phyloP scores from a whole-genome alignment of 257 asterid genomes.

The Solanum verrucosum region DNA sequence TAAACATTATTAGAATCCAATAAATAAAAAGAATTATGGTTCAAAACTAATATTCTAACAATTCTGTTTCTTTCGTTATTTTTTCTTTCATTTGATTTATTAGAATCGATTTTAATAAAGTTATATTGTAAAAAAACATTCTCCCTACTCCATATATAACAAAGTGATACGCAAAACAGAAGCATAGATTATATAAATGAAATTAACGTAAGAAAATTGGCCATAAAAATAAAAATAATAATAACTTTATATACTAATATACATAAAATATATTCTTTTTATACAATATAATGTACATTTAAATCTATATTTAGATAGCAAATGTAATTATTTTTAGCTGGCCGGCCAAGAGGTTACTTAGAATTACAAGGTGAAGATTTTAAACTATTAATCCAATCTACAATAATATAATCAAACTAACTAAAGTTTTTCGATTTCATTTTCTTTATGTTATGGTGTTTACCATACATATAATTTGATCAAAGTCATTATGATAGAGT shows the following conservation, averaged over 20 bases:
- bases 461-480: neutral
- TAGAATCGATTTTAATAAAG: neutral
- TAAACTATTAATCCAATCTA: neutral
- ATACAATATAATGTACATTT: neutral
- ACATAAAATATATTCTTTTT: too few relatives aligned
- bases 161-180: neutral
- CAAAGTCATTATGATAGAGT: neutral
- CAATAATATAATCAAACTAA: too few relatives aligned
- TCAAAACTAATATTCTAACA: neutral
- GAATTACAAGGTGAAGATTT: neutral
- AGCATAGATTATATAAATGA: too few relatives aligned
- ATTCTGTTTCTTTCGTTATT: neutral
- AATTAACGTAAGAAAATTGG: too few relatives aligned
- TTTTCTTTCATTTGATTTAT: neutral
- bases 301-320: too few relatives aligned
- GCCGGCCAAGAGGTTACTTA: neutral
- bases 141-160: neutral
- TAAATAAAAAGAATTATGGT: too few relatives aligned
- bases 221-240: too few relatives aligned
- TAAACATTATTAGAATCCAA: too few relatives aligned
- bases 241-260: too few relatives aligned
- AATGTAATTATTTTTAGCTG: too few relatives aligned
- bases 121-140: too few relatives aligned
- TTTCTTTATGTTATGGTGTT: neutral
- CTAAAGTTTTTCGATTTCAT: too few relatives aligned